phyloP scores from a whole-genome alignment of 495 filamentous ascomycete species.

The Lichina pygmaea region DNA sequence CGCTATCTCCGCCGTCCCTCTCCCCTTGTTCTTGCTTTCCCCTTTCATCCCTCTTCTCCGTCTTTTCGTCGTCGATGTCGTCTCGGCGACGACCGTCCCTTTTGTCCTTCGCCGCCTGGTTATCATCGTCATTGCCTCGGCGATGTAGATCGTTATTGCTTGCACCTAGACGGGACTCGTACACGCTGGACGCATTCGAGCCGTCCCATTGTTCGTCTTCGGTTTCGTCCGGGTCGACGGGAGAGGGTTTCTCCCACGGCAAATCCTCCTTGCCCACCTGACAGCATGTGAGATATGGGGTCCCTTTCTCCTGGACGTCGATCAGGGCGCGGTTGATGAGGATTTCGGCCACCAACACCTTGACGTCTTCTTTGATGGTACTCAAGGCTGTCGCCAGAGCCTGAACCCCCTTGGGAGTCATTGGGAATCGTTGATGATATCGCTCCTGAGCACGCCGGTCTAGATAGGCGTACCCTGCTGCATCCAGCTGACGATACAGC shows the following conservation, averaged over 20 bases:
- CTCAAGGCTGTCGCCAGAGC: not conserved
- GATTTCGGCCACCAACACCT: conserved; percentile 6
- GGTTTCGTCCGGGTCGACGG: too few relatives aligned
- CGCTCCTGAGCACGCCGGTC: conserved; percentile 1
- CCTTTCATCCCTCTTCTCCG: too few relatives aligned
- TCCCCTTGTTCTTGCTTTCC: too few relatives aligned
- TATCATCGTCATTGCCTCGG: too few relatives aligned
- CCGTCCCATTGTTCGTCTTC: too few relatives aligned
- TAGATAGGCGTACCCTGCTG: conserved; percentile 7
- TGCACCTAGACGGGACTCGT: too few relatives aligned
- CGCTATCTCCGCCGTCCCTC: too few relatives aligned
- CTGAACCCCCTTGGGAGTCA: conserved; percentile 1
- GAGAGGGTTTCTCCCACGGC: not conserved
- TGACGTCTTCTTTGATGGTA: conserved; percentile 2
- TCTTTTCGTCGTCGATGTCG: too few relatives aligned
- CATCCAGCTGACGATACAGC: conserved; percentile 12
- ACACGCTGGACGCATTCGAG: too few relatives aligned
- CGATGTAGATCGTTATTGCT: too few relatives aligned
- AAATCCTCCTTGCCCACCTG: conserved; percentile 10
- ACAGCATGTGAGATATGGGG: conserved; percentile 14
- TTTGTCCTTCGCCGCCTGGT: too few relatives aligned
- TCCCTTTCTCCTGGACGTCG: conserved; percentile 2
- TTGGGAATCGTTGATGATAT: conserved; percentile 7
- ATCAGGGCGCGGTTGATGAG: conserved; percentile 7
- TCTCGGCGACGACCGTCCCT: too few relatives aligned